Base-by-base conservation (phyloP, 805 yeast species). In the Suhomyces sp. region DNA sequence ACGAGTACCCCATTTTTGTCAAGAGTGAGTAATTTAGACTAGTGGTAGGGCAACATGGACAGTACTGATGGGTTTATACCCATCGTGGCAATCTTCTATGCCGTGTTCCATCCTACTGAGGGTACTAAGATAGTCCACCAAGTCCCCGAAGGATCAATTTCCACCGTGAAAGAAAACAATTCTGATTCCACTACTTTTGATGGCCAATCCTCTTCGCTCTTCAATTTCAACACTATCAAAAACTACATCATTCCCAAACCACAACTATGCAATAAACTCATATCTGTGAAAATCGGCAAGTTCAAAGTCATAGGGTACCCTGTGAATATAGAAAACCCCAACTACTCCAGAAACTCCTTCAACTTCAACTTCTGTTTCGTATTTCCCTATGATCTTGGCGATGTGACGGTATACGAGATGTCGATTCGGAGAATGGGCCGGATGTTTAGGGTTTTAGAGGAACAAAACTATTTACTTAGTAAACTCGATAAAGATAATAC, bases 171-270 rank as follows among this genome's bases (percentile, higher is more conserved):
- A 52, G 48, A 47, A 15, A n/a, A n/a, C n/a, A 17, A 38, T 15
- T 17, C 15, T 10, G 24, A 19, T 36, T 41, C 26, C 17, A 38
- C 42, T 12, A 23, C 27, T 8, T 17, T 23, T 41, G 26, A 41
- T 13, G 45, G 45, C n/a, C 26, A 41, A 10, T 40, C 47, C 5
- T 13, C 50, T 19, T 53, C 56, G 35, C 69, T 85, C 52, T 86
- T 90, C 62, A 86, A 88, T 60, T 94, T 96, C 67, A 96, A 90
- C 64, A 78, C 88, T 1, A 85, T 94, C 44, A 90, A 90, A 65
- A 93, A 90, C 74, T 94, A 89, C 66, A 82, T 94, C 46, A 93
- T 94, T 26, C 99, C 99, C 1, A 94, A 94, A 63, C 92, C 97
- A 0, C 90, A 87, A 46, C 75, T 94, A 23, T 94, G 98, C 68